Conservation (phyloP, 768 basidiomycete species). For the Lentinula edodes region DNA sequence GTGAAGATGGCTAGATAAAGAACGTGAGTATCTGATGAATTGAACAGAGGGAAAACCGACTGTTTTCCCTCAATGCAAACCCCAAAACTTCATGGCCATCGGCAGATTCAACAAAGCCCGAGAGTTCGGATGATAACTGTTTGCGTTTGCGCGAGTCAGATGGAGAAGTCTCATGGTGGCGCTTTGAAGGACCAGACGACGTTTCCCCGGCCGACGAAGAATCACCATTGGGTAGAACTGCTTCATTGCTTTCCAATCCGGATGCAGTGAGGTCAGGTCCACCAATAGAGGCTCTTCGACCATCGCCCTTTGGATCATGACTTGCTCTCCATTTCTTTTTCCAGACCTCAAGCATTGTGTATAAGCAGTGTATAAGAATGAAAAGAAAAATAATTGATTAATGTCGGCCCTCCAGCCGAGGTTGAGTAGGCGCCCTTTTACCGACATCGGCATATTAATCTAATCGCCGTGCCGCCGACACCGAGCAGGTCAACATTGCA, state of each 20-base stretch:
- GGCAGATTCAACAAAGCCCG: not conserved
- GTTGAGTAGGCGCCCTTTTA: no score
- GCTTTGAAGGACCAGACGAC: not conserved
- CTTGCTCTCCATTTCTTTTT: conserved; percentile 42
- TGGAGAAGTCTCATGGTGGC: not conserved
- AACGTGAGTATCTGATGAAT: not conserved
- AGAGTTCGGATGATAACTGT: not conserved
- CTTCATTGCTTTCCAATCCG: conserved; percentile 6
- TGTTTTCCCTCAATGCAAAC: conserved; percentile 29
- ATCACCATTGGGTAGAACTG: conserved; percentile 3
- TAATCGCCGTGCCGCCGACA: no score
- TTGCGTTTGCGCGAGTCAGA: not conserved
- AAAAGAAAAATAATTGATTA: no score
- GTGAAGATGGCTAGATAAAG: not conserved
- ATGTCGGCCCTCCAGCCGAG: no score
- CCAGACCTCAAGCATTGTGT: conserved; percentile 44
- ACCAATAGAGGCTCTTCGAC: conserved; percentile 7
- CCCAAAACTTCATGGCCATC: conserved; percentile 23
- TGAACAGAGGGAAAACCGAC: conserved; percentile 17
- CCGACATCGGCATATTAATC: no score
- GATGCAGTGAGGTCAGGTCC: conserved; percentile 2
- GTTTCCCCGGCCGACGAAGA: not conserved
- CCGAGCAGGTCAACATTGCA: not conserved
- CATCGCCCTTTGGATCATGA: conserved; percentile 12
- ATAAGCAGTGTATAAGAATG: no score